Base-by-base conservation (phyloP, 208 protist genomes). In the Trypanosoma theileri region DNA sequence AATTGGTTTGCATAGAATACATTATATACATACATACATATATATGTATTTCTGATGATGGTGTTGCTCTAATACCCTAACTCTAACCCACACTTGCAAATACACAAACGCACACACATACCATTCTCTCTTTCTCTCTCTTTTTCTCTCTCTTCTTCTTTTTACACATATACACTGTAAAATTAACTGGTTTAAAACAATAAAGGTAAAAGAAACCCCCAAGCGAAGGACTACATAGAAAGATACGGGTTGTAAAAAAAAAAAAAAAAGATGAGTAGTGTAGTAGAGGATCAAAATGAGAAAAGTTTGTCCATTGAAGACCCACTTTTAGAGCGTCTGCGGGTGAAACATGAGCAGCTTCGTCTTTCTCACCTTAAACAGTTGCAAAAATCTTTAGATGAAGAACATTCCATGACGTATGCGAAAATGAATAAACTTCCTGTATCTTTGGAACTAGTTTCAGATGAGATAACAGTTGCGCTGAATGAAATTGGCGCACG, bases 401-500 rank as follows among this genome's bases (percentile, higher is more conserved):
- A 67, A 6, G 84, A 83, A 12, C 57, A 82, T 35, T 70, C 82
- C 8, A 40, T 64, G 13, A 55, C 74, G 4, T 80, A 77, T 0
- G 80, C 79, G 19, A 76, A 81, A 55, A 77, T 82, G 63, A 79
- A 82, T 48, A 78, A 80, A 46, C 69, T 89, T 0, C 66, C 82
- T 13, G 55, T 77, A 0, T 83, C 75, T 9, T 66, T 93, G 7
- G 90, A 95, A 46, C 66, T 95, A 8, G 55, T 93, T 7, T 92
- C 90, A 0, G 86, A 92, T 44, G 71, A 88, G 50, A 85, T 87
- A 11, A 67, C 66, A 0, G 2, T 77, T 16, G 71, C 87, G 22
- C 82, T 96, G 11, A 86, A 86, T 53, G 80, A 92, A 61, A 77
- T 96, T 28, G 76, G 85, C 48, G 45, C 19, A 14, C 65, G 75